Conservation (phyloP, 495 filamentous ascomycete genomes). For the Aspergillus campestris region DNA sequence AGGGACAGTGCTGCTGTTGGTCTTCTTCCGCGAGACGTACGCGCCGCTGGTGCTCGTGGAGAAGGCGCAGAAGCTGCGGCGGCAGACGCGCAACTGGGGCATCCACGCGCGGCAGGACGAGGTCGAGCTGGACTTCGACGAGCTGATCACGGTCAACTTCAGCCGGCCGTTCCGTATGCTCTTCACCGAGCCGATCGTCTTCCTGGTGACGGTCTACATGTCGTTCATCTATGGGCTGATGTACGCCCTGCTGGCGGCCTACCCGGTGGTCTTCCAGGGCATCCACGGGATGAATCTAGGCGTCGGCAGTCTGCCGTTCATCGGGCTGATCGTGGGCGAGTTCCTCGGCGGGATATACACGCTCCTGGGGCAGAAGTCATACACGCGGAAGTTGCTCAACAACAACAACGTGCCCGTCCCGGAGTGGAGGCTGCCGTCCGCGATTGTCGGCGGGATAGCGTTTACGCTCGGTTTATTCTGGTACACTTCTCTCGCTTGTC, state of each 20-base stretch:
- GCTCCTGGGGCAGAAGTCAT: conserved; percentile 18
- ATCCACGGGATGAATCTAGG: conserved; percentile 32
- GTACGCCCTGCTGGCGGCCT: conserved; percentile 33
- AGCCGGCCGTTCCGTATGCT: conserved; percentile 39
- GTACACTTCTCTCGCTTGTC: conserved; percentile 12
- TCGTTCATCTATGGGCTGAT: conserved; percentile 40
- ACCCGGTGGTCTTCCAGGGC: conserved; percentile 31
- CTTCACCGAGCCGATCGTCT: conserved; percentile 36
- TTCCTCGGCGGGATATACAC: conserved; percentile 22
- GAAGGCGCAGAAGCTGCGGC: conserved; percentile 32
- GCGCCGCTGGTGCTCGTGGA: conserved; percentile 28
- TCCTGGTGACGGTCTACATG: conserved; percentile 37
- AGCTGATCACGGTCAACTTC: conserved; percentile 34
- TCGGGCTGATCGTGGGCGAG: conserved; percentile 32
- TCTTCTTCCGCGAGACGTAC: conserved; percentile 34
- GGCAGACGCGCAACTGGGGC: conserved; percentile 40
- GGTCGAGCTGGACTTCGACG: conserved; percentile 33
- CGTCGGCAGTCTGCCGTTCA: conserved; percentile 31
- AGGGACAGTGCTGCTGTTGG: conserved; percentile 16
- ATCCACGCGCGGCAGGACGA: conserved; percentile 43
- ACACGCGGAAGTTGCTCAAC: conserved; percentile 20
- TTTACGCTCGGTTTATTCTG: conserved; percentile 49
- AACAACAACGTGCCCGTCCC: conserved; percentile 28
- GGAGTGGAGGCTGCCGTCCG: conserved; percentile 32
- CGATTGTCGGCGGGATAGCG: conserved; percentile 40